Conservation (phyloP, 805 yeast species). For the Cephaloascus albidus region DNA sequence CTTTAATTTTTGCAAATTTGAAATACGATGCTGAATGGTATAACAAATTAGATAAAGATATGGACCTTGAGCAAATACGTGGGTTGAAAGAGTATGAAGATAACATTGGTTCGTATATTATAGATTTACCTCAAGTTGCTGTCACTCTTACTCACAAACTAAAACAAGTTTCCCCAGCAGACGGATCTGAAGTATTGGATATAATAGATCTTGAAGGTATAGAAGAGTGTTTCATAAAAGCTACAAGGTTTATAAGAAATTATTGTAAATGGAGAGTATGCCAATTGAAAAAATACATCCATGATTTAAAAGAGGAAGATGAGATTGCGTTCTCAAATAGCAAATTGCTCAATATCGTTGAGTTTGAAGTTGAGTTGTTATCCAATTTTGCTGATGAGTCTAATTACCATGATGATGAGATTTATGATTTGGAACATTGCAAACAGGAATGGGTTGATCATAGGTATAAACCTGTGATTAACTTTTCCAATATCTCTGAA, state of each 20-base stretch:
- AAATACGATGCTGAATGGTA: neutral
- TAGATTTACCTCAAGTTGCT: neutral
- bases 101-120: neutral
- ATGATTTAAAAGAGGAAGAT: neutral
- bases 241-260: neutral
- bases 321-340: too few species aligned
- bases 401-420: neutral
- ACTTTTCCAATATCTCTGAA: too few species aligned
- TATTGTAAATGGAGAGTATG: neutral
- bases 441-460: neutral
- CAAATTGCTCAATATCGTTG: neutral
- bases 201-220: neutral
- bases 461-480: neutral
- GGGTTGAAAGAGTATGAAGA: neutral
- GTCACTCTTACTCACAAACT: neutral
- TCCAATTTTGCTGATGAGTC: neutral
- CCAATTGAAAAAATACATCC: neutral
- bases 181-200: neutral
- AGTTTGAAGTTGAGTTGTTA: neutral
- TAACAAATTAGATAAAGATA: neutral
- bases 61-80: neutral
- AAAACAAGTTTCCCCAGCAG: neutral
- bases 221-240: neutral
- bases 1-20: neutral
- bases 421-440: neutral